Percentiles rank a stretch among this genome's conserved stretches.
Evolutionary conservation across 2,329 filamentous ascomycete genomes (phyloP).

Genomic region (Aspergillus japonicus): DNA sequence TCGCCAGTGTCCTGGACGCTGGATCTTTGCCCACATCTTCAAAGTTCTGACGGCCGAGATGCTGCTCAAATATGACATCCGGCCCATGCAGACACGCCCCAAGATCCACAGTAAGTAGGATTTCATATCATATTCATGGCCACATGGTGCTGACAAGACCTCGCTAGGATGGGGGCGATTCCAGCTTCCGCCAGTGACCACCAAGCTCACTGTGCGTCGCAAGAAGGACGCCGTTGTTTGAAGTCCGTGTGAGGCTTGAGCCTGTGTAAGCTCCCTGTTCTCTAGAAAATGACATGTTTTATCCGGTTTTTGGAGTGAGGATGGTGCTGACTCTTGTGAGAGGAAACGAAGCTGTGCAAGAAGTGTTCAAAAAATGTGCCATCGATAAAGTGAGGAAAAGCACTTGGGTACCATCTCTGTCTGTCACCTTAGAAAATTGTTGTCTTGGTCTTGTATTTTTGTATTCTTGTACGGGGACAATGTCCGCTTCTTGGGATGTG

Average conservation of each 20-base stretch:
- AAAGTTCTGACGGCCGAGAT: slow-evolving; percentile 15
- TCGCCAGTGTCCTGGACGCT: slow-evolving; percentile 16
- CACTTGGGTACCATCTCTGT: neutral
- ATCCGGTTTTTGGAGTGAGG: too few relatives aligned
- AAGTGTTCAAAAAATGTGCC: neutral
- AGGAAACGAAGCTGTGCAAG: neutral
- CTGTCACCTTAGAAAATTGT: neutral
- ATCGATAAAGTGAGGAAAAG: neutral
- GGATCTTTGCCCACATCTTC: slow-evolving; percentile 15
- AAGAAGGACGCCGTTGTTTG: neutral
- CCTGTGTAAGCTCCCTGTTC: neutral
- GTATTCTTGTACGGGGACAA: neutral
- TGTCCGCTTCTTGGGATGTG: neutral
- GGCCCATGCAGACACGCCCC: slow-evolving; percentile 10
- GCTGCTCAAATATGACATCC: slow-evolving; percentile 16
- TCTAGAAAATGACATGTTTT: too few relatives aligned
- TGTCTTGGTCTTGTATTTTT: neutral
- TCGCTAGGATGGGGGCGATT: slow-evolving; percentile 15
- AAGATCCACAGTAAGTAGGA: slow-evolving; percentile 12
- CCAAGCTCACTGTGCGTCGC: slow-evolving; percentile 13
- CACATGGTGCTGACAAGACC: neutral
- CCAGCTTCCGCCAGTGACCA: slow-evolving; percentile 13
- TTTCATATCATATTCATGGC: neutral
- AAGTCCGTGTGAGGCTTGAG: neutral
- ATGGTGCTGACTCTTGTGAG: neutral